A percentile compares a stretch with the other conserved stretches of the same genome.
phyloP scores from a whole-genome alignment of 2,329 filamentous ascomycete species.

The Talaromyces sp. region DNA sequence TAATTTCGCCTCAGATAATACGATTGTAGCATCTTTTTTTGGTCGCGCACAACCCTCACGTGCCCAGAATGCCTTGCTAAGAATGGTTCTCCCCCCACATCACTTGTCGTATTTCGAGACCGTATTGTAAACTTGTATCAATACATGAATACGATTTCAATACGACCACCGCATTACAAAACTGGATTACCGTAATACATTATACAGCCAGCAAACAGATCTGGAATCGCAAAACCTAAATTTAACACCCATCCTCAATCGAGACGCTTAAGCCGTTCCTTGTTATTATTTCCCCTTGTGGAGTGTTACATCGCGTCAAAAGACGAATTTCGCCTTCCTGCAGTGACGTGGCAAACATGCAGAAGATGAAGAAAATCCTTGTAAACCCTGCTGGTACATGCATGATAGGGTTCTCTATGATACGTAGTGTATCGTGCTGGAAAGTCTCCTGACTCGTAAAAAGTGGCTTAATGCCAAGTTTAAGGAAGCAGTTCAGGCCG shows the following conservation, averaged over 20 bases:
- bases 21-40: not conserved
- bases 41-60: not conserved
- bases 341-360: not conserved
- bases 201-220: not conserved
- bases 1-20: not conserved
- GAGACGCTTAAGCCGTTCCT: not conserved
- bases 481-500: not conserved
- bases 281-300: not conserved
- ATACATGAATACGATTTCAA: not conserved
- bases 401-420: not conserved
- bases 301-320: constrained; percentile 10
- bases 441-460: not conserved
- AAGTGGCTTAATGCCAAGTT: not conserved
- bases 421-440: not conserved
- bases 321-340: not conserved
- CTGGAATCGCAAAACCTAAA: constrained; percentile 1
- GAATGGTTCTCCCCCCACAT: not conserved
- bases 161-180: not conserved
- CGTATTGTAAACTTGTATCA: not conserved
- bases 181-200: not conserved
- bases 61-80: not conserved
- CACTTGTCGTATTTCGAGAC: not conserved
- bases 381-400: not conserved
- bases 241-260: not conserved
- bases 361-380: not conserved